Evolutionary conservation across 2,329 filamentous ascomycete genomes (phyloP).

Genomic region (Samsoniella hepiali): DNA sequence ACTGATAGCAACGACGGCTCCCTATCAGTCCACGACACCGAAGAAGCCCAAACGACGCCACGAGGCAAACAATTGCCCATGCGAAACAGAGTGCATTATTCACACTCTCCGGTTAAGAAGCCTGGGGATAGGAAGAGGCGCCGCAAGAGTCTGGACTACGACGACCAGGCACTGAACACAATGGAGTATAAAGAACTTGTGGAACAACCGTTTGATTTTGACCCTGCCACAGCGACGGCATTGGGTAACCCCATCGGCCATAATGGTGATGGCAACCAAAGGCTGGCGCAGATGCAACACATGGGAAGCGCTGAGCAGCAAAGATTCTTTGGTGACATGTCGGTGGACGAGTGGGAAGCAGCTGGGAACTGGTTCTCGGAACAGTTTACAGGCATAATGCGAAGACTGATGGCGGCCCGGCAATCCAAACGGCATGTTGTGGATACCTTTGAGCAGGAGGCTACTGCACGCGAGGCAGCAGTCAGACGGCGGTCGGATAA

Average conservation of each 20-base stretch:
- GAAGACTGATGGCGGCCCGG: constrained; percentile 46
- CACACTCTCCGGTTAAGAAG: constrained; percentile 21
- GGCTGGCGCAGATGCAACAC: constrained; percentile 48
- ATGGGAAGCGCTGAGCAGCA: constrained; percentile 45
- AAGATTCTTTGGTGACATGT: constrained; percentile 51
- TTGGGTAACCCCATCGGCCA: constrained; percentile 33
- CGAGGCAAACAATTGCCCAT: constrained; percentile 21
- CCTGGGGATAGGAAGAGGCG: constrained; percentile 39
- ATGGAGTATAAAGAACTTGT: constrained; percentile 53
- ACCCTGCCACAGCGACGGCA: constrained; percentile 47
- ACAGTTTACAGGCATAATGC: constrained; percentile 50
- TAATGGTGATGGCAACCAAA: constrained; percentile 23
- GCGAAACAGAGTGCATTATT: constrained; percentile 26
- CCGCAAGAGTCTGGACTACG: constrained; percentile 50
- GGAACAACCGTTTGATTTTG: constrained; percentile 54
- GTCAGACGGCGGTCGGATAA: constrained; percentile 51
- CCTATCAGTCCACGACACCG: constrained; percentile 10
- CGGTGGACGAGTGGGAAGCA: constrained; percentile 56
- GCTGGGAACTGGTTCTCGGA: constrained; percentile 59
- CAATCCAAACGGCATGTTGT: constrained; percentile 49
- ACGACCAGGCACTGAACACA: constrained; percentile 50
- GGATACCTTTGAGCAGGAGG: constrained; percentile 51
- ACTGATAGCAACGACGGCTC: constrained; percentile 13
- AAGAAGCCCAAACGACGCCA: constrained; percentile 22
- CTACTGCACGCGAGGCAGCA: constrained; percentile 51